Conservation (phyloP, 805 yeast species). For the Barnettozyma wickerhamii region DNA sequence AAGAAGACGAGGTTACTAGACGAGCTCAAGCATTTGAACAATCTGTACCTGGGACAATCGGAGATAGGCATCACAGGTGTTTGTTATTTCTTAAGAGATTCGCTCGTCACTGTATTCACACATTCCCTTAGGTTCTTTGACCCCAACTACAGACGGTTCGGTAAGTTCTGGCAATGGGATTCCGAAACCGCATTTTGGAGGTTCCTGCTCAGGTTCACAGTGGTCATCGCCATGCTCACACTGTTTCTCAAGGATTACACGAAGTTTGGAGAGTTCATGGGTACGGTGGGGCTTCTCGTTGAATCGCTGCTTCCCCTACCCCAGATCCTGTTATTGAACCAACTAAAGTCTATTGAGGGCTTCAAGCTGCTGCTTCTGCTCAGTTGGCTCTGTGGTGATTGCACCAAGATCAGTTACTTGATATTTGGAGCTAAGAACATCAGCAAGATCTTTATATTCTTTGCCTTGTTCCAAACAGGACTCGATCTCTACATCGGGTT, state of each 20-base stretch:
- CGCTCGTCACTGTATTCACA: conserved; percentile 24
- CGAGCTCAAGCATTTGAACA: conserved; percentile 4
- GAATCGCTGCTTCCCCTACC: conserved; percentile 76
- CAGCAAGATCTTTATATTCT: conserved; percentile 58
- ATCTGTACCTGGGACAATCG: conserved; percentile 6
- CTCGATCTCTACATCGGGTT: conserved; percentile 69
- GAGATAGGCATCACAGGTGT: conserved; percentile 11
- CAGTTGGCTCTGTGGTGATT: conserved; percentile 89
- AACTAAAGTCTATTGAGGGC: conserved; percentile 67
- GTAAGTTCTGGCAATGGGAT: conserved; percentile 85
- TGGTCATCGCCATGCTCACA: conserved; percentile 30
- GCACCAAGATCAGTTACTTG: conserved; percentile 68
- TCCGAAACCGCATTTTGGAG: conserved; percentile 55
- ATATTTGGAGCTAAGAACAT: conserved; percentile 73
- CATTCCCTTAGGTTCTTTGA: conserved; percentile 59
- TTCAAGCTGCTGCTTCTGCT: conserved; percentile 70
- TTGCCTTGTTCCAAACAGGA: conserved; percentile 74
- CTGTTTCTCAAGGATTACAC: conserved; percentile 31
- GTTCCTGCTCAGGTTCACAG: conserved; percentile 40
- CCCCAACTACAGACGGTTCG: conserved; percentile 61
- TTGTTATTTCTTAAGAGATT: conserved; percentile 3
- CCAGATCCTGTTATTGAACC: conserved; percentile 64
- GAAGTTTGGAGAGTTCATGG: conserved; percentile 48
- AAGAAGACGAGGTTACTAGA: conserved; percentile 15
- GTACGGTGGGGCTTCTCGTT: conserved; percentile 60